A percentile compares a stretch with the other conserved stretches of the same genome.
phyloP scores from a whole-genome alignment of 192 early-diverging fungal species.

The Phycomyces nitens region DNA sequence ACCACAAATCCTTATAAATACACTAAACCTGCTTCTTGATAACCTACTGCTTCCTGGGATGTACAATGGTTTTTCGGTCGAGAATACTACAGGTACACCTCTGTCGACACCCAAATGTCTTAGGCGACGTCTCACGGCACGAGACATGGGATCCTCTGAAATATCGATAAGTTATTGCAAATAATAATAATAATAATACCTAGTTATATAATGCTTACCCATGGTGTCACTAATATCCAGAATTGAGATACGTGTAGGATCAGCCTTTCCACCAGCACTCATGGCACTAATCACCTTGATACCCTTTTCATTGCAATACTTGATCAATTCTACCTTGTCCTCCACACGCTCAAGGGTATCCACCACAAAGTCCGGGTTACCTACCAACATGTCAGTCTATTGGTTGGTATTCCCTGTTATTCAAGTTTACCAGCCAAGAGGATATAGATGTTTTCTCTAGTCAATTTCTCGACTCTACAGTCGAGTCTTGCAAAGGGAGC shows the following conservation, averaged over 20 bases:
- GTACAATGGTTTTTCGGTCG: constrained; percentile 84
- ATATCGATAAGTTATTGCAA: background rate
- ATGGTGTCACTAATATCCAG: constrained; percentile 89
- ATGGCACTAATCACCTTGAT: constrained; percentile 84
- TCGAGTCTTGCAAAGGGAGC: constrained; percentile 81
- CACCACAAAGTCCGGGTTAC: constrained; percentile 60
- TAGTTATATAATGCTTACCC: constrained; percentile 43
- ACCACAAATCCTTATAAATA: constrained; percentile 45
- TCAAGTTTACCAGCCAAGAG: constrained; percentile 56
- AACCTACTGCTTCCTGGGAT: constrained; percentile 37
- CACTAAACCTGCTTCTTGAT: constrained; percentile 39
- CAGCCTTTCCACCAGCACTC: constrained; percentile 91
- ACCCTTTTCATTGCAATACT: constrained; percentile 70
- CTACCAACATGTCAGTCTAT: constrained; percentile 16
- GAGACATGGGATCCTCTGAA: constrained; percentile 84
- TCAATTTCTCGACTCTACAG: constrained; percentile 66
- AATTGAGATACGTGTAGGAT: constrained; percentile 90
- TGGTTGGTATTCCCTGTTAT: background rate
- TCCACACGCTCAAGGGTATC: constrained; percentile 92
- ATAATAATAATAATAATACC: background rate
- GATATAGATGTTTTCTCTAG: constrained; percentile 53
- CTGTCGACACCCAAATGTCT: constrained; percentile 64
- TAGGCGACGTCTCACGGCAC: constrained; percentile 73
- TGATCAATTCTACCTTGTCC: constrained; percentile 81
- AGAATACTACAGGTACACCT: constrained; percentile 86